These are phyloP conservation scores for Paramecium octaurelia DNA, from an alignment of 73 alveolate genomes.

Conservation along the genomic window DNA sequence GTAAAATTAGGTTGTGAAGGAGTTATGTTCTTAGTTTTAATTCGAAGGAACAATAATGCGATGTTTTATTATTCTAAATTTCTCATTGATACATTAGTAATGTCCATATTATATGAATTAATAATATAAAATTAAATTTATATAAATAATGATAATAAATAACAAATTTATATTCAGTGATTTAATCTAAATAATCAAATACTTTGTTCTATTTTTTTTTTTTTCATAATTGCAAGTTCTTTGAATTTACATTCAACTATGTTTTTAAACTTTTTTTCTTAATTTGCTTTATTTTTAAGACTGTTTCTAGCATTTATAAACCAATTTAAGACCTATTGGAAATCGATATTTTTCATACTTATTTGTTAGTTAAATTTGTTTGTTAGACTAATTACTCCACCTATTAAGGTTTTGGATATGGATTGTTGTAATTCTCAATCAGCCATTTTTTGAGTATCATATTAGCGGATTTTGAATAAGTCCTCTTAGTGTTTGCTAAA, in stretches of 20 bases:
- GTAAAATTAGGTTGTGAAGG: not conserved
- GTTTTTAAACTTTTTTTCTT: not conserved
- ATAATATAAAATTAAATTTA: not conserved
- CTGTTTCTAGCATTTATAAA: conserved; percentile 42
- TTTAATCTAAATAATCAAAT: not conserved
- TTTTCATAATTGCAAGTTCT: not conserved
- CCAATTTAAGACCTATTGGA: conserved; percentile 10
- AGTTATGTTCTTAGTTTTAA: not conserved
- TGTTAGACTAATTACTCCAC: not conserved
- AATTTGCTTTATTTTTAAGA: conserved; percentile 4
- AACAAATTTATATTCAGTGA: not conserved
- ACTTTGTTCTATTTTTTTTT: not conserved
- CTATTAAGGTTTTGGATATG: not conserved
- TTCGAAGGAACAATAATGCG: not conserved
- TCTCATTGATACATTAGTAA: not conserved
- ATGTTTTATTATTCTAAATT: not conserved
- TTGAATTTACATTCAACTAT: conserved; percentile 5
- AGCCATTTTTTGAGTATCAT: conserved; percentile 26
- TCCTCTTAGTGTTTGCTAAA: conserved; percentile 19
- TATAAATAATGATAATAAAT: not conserved
- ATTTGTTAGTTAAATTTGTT: conserved; percentile 22
- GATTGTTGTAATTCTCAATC: conserved; percentile 22
- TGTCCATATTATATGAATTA: not conserved
- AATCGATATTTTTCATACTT: not conserved
- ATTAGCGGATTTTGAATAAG: conserved; percentile 24